Conservation (phyloP, 768 basidiomycete species). For the Cyclocybe aegerita region DNA sequence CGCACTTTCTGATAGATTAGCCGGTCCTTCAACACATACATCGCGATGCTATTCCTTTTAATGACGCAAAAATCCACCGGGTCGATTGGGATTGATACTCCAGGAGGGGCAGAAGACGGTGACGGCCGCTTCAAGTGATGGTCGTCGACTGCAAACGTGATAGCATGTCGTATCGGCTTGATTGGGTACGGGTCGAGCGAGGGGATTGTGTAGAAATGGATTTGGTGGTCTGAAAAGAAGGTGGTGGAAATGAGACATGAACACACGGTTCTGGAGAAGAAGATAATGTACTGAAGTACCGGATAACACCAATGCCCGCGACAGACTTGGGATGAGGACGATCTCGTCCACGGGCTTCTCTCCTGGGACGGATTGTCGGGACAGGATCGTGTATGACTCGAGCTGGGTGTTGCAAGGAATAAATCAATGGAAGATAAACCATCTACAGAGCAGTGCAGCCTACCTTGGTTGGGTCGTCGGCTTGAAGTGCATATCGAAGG, state of each 20-base stretch:
- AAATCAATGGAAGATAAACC: neutral
- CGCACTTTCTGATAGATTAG: conserved; percentile 60
- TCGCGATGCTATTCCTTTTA: conserved; percentile 60
- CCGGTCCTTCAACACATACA: conserved; percentile 67
- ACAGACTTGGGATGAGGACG: conserved; percentile 73
- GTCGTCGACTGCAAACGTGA: conserved; percentile 83
- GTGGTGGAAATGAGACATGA: conserved; percentile 1
- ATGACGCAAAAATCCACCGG: conserved; percentile 73
- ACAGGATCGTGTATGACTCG: conserved; percentile 64
- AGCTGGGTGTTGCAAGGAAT: conserved; percentile 27
- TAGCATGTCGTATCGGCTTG: conserved; percentile 79
- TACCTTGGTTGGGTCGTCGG: conserved; percentile 51
- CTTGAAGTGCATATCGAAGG: conserved; percentile 73
- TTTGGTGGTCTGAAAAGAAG: conserved; percentile 46
- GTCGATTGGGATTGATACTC: conserved; percentile 35
- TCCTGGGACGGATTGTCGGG: conserved; percentile 67
- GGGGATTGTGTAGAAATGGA: conserved; percentile 82
- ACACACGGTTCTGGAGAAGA: neutral
- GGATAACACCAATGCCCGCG: conserved; percentile 72
- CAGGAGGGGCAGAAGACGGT: conserved; percentile 35
- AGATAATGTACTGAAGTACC: conserved; percentile 43
- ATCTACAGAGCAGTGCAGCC: conserved; percentile 10
- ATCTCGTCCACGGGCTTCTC: conserved; percentile 80
- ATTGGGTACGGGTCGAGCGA: conserved; percentile 75
- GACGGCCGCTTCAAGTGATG: conserved; percentile 56